Percentiles rank a stretch among this genome's conserved stretches.
Conservation (phyloP, 139 green algal species). For the Picochlorum costavermella region DNA sequence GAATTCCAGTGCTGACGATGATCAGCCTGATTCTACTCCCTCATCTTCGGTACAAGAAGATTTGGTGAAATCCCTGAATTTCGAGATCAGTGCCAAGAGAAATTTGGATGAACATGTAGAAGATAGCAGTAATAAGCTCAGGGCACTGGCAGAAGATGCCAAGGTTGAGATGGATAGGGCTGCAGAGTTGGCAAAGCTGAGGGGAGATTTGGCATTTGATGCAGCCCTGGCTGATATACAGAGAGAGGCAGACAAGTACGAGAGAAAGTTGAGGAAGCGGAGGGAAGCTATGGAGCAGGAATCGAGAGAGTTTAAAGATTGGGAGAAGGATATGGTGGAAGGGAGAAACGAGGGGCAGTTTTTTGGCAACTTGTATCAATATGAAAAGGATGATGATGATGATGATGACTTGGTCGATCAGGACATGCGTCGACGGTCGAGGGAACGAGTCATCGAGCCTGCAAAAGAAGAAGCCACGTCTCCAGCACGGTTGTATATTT, state of each 20-base stretch:
- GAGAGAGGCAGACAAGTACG: constrained; percentile 36
- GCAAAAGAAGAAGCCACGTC: constrained; percentile 11
- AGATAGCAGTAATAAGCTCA: constrained; percentile 24
- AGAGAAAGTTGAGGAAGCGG: constrained; percentile 28
- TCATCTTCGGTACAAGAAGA: too few relatives aligned
- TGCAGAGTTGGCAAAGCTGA: constrained; percentile 20
- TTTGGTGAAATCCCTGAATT: too few relatives aligned
- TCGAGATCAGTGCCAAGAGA: too few relatives aligned
- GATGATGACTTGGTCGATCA: constrained; percentile 2
- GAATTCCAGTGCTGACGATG: too few relatives aligned
- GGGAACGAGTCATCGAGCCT: constrained; percentile 12
- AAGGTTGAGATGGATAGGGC: constrained; percentile 41
- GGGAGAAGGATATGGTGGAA: constrained; percentile 31
- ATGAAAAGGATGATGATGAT: constrained; percentile 6
- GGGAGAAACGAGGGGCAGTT: constrained; percentile 36
- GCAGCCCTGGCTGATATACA: constrained; percentile 46
- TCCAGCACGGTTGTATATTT: constrained; percentile 18
- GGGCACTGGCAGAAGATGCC: constrained; percentile 31
- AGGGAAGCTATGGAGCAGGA: constrained; percentile 26
- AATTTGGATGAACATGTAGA: constrained; percentile 27
- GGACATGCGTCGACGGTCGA: constrained; percentile 13
- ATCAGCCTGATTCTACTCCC: too few relatives aligned
- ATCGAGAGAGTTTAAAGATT: constrained; percentile 23
- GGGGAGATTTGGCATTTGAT: constrained; percentile 35
- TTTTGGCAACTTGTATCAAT: constrained; percentile 40